Evolutionary conservation across 345 rosid species (phyloP), one percentile per base, ranked within the genome.

Genomic region (Rhizophora apiculata): DNA sequence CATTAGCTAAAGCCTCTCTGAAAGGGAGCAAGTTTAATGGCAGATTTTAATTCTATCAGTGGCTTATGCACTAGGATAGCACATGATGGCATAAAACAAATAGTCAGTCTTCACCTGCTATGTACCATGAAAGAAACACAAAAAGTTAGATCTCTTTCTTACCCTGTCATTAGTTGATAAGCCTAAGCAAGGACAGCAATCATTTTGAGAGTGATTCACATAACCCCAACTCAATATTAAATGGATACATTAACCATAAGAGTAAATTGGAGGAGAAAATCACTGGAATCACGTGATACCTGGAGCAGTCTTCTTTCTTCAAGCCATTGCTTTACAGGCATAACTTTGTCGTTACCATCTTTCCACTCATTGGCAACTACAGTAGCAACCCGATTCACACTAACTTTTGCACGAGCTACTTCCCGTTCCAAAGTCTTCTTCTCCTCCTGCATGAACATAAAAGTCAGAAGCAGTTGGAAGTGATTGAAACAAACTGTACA

Each of bases 281-380:
- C 30, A 68, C 2, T 55, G 26, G 60, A 51, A 57, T 48, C 20
- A 15, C 19, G 43, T 63, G 72, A 62, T 69, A 71, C 86, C 83
- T 83, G 83, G 58, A 83, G 72, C 65, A 72, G 60, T 72, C 78
- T 83, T 64, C 86, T 78, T 75, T 83, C 86, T 27, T 83, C 82
- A 30, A 83, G 80, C 86, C 86, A 83, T 32, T 80, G 83, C 71
- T 70, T 83, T 43, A 83, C 86, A 54, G 83, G 86, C 86, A 83
- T 80, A 68, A 83, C 83, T 69, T 83, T 83, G 82, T 83, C 86
- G 64, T 78, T 80, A 24, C 81, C 83, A 59, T 80, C 86, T 72
- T 83, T 83, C 86, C 86, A 83, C 68, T 83, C 86, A 68, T 83
- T 83, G 32, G 86, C 86, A 74, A 83, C 82, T 30, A 83, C 86